Evolutionary conservation across 345 rosid genomes (phyloP).

Genomic region (Syzygium aqueum): DNA sequence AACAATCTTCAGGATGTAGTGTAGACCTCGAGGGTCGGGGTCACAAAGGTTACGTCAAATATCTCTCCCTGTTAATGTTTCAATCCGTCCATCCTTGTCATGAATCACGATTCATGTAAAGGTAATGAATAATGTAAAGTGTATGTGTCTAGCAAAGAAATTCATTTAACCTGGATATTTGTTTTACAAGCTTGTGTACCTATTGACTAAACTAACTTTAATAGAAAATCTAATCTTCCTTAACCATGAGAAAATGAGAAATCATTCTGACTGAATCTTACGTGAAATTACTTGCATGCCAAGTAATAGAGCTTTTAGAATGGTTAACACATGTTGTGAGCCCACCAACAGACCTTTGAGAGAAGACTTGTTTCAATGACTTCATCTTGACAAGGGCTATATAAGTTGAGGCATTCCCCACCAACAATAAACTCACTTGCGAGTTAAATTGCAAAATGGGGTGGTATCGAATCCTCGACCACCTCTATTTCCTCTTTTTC

Average conservation of each 20-base stretch:
- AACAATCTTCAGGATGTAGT: no score
- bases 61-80: neutral
- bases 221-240: neutral
- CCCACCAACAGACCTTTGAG: neutral
- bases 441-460: neutral
- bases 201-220: neutral
- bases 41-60: neutral
- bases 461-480: accelerated
- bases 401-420: accelerated
- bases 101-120: accelerated
- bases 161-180: neutral
- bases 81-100: neutral
- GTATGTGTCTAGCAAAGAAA: neutral
- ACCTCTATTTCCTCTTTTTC: accelerated
- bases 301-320: neutral
- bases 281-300: accelerated
- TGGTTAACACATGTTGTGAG: accelerated
- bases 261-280: no score
- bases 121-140: accelerated
- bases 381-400: neutral
- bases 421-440: accelerated
- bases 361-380: neutral
- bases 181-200: neutral
- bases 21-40: neutral
- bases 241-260: no score